Base-by-base conservation (phyloP, 1,284 basidiomycete species). In the Pseudozyma pruni region DNA sequence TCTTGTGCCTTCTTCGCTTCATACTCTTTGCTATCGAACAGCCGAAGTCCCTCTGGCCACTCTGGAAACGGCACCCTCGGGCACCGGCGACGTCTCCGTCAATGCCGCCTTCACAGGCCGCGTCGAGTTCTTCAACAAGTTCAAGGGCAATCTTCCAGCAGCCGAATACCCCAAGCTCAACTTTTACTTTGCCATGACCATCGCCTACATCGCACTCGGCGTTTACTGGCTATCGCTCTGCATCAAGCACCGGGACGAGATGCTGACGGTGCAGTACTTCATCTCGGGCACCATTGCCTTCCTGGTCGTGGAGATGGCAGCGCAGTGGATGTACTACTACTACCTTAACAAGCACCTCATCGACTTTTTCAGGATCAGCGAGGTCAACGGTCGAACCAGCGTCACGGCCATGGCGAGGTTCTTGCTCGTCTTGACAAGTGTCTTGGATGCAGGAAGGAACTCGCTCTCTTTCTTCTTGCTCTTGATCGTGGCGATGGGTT, bases 81-180 rank as follows among this genome's bases (percentile, higher is more conserved):
- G 48, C 13, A 32, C 39, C 1, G 47, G 47, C 29, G 58, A 51
- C 16, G 14, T 47, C 8, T 38, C 56, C 13, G 46, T 58, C 39
- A 92, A 94, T 78, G 90, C 92, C n/a, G 86, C 86, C 19, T 98
- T 94, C 83, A 85, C 86, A 8, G 95, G 93, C 25, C 84, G 86
- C 25, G 90, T 98, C 39, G 85, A 90, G 41, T 98, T 98, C 86
- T 87, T 87, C 75, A 98, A 97, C 83, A 89, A 86, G 3, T 98
- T 98, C 81, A 85, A 90, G 34, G 95, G 95, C 33, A 88, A 92
- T 81, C 86, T 99, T 17, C 88, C 95, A 4, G 94, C 94, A 4
- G 88, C 91, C 2, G 95, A 99, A 82, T 96, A 97, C 82, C 95
- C 95, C n/a, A 99, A 98, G 88, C 91, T 98, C 78, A 90, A 88